Base-by-base conservation (phyloP, 352 stramenopile genomes). In the Phytophthora hybrid region DNA sequence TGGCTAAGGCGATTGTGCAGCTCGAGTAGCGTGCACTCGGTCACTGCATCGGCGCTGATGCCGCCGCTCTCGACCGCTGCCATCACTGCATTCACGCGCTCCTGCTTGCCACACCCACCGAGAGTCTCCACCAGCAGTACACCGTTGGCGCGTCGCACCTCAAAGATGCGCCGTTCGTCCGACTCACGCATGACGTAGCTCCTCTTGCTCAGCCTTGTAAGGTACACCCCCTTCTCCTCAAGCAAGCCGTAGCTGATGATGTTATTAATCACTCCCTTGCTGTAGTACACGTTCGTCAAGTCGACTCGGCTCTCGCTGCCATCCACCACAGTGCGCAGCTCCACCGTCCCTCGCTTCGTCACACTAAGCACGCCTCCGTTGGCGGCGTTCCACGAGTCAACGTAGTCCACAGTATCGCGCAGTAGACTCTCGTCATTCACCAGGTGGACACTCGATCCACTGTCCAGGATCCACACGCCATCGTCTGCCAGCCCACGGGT, bases 11-110 rank as follows among this genome's bases (percentile, higher is more conserved):
- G 41, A 8, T 58, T 26, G 19, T 65, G 64, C 18, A 71, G 41
- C n/a, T 63, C 26, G 14, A 71, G 16, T 16, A 59, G 3, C 31
- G 54, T 71, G 23, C 41, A 59, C 52, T 49, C 55, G 11, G 16
- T 53, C 18, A 34, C 31, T 2, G 21, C 21, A 19, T 39, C 23
- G 9, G 26, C 46, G 29, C 46, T 46, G 23, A 32, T 29, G 23
- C 9, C 41, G 31, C 56, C 0, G 56, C 32, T 14, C 13, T 54
- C 39, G 57, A 23, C 10, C 57, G 21, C 23, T 34, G 23, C 32
- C 32, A 56, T 49, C 41, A 49, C 41, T 49, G 58, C 16, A 46
- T 64, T 56, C 39, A n/a, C n/a, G 9, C 16, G 39, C 44, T n/a
- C 13, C 34, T 56, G 14, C 46, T 49, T 19, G 13, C 21, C 58